Evolutionary conservation across 192 early-diverging fungal species (phyloP).

Genomic region (Diversispora epigaea): DNA sequence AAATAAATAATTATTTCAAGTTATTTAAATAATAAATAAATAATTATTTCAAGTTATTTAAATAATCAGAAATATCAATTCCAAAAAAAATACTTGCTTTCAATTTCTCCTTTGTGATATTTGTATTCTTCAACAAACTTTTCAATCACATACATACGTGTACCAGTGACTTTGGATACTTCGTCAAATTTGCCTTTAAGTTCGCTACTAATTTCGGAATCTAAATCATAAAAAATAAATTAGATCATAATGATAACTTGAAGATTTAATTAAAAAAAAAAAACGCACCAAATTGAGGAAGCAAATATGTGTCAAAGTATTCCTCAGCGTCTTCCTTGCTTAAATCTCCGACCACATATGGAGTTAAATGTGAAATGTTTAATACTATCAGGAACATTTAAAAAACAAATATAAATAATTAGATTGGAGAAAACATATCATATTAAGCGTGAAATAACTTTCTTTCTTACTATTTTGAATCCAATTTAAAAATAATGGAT

Average conservation of each 20-base stretch:
- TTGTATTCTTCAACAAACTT: slow-evolving; percentile 14
- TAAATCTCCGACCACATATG: slow-evolving; percentile 13
- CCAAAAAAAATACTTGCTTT: background rate
- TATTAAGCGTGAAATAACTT: background rate
- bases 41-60: too few species aligned
- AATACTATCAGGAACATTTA: slow-evolving; percentile 1
- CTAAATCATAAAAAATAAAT: background rate
- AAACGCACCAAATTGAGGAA: slow-evolving; percentile 7
- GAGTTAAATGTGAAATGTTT: background rate
- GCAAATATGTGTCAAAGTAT: background rate
- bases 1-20: background rate
- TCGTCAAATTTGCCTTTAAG: background rate
- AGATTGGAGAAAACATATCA: background rate
- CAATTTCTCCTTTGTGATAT: background rate
- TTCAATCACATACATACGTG: background rate
- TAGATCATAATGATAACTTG: background rate
- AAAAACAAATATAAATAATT: background rate
- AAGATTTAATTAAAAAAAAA: background rate
- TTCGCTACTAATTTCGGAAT: background rate
- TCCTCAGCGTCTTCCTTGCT: background rate
- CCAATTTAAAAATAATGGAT: slow-evolving; percentile 18
- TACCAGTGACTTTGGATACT: background rate
- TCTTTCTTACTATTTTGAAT: slow-evolving; percentile 3
- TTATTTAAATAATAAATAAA: too few species aligned
- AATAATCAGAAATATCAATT: too few species aligned